These are phyloP conservation scores for Chytriomyces hyalinus DNA, from an alignment of 192 early-diverging fungal species.

Conservation along the genomic window DNA sequence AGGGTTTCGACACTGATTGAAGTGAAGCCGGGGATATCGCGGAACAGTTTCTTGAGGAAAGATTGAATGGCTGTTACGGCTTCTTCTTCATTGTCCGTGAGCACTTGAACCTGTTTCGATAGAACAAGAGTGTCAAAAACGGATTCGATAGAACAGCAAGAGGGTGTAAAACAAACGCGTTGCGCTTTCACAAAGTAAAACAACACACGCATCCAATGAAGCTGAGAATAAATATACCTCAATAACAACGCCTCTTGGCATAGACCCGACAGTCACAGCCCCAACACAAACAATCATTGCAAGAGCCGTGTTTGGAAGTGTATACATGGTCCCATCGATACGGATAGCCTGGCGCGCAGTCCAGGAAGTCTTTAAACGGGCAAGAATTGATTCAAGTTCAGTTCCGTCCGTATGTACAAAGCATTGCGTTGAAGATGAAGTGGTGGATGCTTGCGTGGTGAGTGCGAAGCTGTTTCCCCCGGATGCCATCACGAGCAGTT, in stretches of 20 bases:
- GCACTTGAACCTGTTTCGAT: not conserved
- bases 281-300: constrained; percentile 11
- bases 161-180: no score
- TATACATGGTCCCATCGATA: constrained; percentile 14
- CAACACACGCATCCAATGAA: not conserved
- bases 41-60: constrained; percentile 15
- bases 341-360: constrained; percentile 16
- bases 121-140: no score
- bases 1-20: not conserved
- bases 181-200: not conserved
- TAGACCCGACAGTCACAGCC: constrained; percentile 19
- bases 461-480: not conserved
- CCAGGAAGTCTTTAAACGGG: constrained; percentile 21
- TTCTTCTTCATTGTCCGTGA: not conserved
- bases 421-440: not conserved
- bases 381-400: constrained; percentile 25
- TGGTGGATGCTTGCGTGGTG: not conserved
- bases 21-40: constrained; percentile 8
- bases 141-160: no score
- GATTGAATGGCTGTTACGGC: not conserved
- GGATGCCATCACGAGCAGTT: not conserved
- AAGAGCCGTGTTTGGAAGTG: not conserved
- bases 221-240: constrained; percentile 5
- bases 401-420: not conserved
- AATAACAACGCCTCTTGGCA: constrained; percentile 21